phyloP scores from a whole-genome alignment of 306 rosid genomes.

The Prunus kanzakura region DNA sequence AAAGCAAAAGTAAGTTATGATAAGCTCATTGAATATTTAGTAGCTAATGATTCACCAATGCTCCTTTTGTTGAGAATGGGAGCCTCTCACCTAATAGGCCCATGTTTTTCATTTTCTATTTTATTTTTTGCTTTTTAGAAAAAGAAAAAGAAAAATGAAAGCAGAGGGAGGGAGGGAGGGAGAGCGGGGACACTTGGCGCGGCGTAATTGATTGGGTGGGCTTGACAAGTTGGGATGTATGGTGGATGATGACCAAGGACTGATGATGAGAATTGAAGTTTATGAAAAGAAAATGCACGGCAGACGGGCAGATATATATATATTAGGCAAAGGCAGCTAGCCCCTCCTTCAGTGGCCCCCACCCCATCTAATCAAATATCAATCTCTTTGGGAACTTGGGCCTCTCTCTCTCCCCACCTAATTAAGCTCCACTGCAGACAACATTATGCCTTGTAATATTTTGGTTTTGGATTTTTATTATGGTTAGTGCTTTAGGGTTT shows the following conservation, averaged over 20 bases:
- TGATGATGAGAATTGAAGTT: conserved; percentile 37
- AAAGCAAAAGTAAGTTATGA: conserved; percentile 38
- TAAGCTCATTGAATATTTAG: conserved; percentile 54
- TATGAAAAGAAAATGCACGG: conserved; percentile 45
- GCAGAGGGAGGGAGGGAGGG: not conserved
- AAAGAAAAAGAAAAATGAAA: conserved; percentile 9
- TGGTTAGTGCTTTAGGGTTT: conserved; percentile 1
- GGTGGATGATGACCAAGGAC: not conserved
- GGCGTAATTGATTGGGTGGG: conserved; percentile 40
- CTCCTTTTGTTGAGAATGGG: conserved; percentile 43
- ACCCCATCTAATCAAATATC: conserved; percentile 54
- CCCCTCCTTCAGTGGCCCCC: conserved; percentile 34
- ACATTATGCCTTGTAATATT: conserved; percentile 11
- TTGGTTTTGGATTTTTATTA: not conserved
- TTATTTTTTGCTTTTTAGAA: conserved; percentile 21
- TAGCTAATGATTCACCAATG: conserved; percentile 44
- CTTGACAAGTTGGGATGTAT: not conserved
- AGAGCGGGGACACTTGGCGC: conserved; percentile 53
- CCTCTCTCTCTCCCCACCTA: conserved; percentile 42
- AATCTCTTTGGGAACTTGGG: conserved; percentile 99
- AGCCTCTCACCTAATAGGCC: conserved; percentile 25
- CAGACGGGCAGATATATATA: not conserved
- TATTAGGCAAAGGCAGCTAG: not conserved
- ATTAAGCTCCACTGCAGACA: conserved; percentile 25
- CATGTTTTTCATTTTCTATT: conserved; percentile 27